These are phyloP conservation scores for Solanum aculeatissimum DNA, from an alignment of 305 asterid genomes.

Conservation along the genomic window DNA sequence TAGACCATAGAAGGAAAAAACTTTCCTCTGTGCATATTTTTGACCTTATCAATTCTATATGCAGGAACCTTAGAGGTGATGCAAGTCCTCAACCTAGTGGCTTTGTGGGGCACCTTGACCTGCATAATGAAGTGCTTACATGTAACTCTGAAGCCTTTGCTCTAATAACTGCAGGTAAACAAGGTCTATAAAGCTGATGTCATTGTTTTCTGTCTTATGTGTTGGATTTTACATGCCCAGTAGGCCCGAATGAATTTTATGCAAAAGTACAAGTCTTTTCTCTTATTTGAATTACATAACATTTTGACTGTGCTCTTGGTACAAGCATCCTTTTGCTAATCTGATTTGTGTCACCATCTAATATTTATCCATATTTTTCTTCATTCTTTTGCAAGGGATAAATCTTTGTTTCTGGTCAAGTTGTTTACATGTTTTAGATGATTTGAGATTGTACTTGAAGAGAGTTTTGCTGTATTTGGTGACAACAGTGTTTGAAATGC, in stretches of 20 bases:
- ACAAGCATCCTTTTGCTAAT: background rate
- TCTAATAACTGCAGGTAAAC: constrained; percentile 55
- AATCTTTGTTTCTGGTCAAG: background rate
- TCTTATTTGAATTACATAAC: background rate
- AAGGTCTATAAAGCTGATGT: constrained; percentile 22
- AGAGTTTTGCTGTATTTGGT: background rate
- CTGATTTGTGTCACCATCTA: background rate
- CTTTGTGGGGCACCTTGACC: constrained; percentile 38
- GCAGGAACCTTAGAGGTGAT: constrained; percentile 81
- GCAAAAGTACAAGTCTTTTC: background rate
- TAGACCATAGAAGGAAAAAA: background rate
- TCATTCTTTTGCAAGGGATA: background rate
- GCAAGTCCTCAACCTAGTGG: constrained; percentile 30
- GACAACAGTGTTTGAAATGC: background rate
- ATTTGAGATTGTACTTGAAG: background rate
- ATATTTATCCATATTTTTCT: background rate
- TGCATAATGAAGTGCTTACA: constrained; percentile 58
- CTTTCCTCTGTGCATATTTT: background rate
- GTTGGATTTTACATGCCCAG: background rate
- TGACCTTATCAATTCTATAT: constrained; percentile 14
- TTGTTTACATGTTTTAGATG: background rate
- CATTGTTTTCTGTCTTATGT: background rate
- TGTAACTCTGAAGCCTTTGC: constrained; percentile 60
- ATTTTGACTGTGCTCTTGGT: background rate
- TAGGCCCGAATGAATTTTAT: background rate